phyloP scores from a whole-genome alignment of 768 basidiomycete genomes.

The Calocybe indica region DNA sequence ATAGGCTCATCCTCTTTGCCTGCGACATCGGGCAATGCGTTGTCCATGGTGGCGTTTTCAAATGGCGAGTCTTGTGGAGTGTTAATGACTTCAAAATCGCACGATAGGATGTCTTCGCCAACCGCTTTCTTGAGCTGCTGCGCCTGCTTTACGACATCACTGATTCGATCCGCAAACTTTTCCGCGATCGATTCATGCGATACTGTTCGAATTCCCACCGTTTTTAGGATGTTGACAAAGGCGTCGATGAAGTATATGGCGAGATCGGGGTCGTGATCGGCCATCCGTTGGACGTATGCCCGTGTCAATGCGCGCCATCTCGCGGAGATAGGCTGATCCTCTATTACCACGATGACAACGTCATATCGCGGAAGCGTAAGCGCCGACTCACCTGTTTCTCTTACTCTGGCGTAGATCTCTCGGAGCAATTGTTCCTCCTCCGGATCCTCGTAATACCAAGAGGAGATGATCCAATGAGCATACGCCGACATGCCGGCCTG shows the following conservation, averaged over 20 bases:
- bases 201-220: conserved; percentile 23
- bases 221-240: conserved; percentile 37
- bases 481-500: conserved; percentile 40
- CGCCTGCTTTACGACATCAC: conserved; percentile 36
- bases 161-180: conserved; percentile 38
- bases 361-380: background rate
- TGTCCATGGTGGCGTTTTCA: conserved; percentile 38
- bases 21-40: conserved; percentile 24
- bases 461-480: conserved; percentile 42
- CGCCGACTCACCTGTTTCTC: conserved; percentile 24
- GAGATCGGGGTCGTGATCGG: conserved; percentile 24
- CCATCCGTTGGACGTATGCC: conserved; percentile 16
- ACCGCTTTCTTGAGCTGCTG: conserved; percentile 49
- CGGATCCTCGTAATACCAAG: conserved; percentile 46
- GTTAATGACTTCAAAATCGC: conserved; percentile 48
- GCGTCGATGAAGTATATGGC: conserved; percentile 30
- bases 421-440: conserved; percentile 39
- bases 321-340: conserved; percentile 37
- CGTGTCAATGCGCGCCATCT: conserved; percentile 39
- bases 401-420: conserved; percentile 26
- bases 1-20: conserved; percentile 25
- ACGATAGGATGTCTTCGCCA: conserved; percentile 52
- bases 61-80: conserved; percentile 36
- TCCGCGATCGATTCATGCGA: conserved; percentile 32
- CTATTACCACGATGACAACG: conserved; percentile 14